Evolutionary conservation across 768 basidiomycete species (phyloP), one percentile per base, ranked within the genome.

Genomic region (Tricholoma bakamatsutake): DNA sequence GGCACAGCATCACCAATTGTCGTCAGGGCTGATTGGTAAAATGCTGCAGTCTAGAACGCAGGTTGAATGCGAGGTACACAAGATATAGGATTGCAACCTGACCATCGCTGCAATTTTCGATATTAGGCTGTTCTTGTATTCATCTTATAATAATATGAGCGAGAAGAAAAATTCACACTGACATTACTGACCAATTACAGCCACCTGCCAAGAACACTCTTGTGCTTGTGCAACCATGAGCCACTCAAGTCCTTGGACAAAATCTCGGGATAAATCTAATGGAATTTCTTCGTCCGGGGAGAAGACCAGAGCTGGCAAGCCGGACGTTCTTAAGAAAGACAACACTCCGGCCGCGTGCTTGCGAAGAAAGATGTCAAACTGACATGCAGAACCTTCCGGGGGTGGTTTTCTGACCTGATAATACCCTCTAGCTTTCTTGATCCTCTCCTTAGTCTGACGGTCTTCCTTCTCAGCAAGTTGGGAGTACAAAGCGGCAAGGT

Each of bases 161-260:
- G 53, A 55, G 50, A 43, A 17, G 13, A 42, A 53, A 24, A 17
- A n/a, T 33, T 59, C 27, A 53, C 49, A 55, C 34, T 18, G n/a
- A 51, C 43, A 43, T 48, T 30, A 58, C 77, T 62, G 62, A 92
- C 93, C 90, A 56, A 90, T 71, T 65, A 88, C 86, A 13, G 94
- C 94, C 61, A 88, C 81, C 66, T 96, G 94, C 95, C 95, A 98
- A 40, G 85, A 92, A 66, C 92, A 96, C 72, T 99, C 97, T 62
- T 98, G 96, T 1, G 94, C 95, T 69, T 98, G 93, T 0, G 93
- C 93, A 4, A 95, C 78, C 83, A 93, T 87, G 54, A 98, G 78
- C 59, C 71, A 80, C 64, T 90, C 83, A 42, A 97, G 65, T 27
- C 82, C 77, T 47, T 74, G 76, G 21, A 90, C 63, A 61, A 88